Conservation (phyloP, 495 filamentous ascomycete genomes). For the Thozetella sp. region DNA sequence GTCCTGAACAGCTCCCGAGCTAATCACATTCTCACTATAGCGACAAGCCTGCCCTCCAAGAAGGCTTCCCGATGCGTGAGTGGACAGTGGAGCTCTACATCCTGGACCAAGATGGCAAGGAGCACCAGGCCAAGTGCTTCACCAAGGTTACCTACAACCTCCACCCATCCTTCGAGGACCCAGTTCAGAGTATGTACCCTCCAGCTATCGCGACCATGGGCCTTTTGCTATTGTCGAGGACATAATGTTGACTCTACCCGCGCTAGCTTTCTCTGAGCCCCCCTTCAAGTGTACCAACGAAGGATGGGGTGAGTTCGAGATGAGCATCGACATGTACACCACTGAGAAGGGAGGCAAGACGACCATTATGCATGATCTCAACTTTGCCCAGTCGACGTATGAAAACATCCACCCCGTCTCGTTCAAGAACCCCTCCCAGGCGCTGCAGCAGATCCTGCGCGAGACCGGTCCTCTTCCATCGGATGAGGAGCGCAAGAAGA, state of each 20-base stretch:
- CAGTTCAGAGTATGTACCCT: constrained; percentile 73
- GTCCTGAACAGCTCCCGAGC: constrained; percentile 13
- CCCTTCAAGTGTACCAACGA: constrained; percentile 91
- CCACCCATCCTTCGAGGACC: constrained; percentile 88
- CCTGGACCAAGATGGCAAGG: constrained; percentile 61
- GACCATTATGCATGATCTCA: constrained; percentile 82
- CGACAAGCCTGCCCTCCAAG: constrained; percentile 71
- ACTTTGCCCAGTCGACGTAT: constrained; percentile 82
- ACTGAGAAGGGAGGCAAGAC: constrained; percentile 86
- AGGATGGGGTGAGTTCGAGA: constrained; percentile 99
- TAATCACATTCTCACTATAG: constrained; percentile 25
- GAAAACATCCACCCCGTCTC: constrained; percentile 79
- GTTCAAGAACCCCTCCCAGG: constrained; percentile 91
- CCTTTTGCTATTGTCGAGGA: constrained; percentile 2
- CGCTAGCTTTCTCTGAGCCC: constrained; percentile 79
- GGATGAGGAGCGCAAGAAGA: constrained; percentile 64
- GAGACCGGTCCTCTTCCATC: constrained; percentile 84
- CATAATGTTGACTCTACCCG: background rate
- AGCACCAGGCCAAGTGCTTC: constrained; percentile 80
- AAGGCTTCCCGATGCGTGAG: constrained; percentile 89
- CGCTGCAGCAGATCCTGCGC: constrained; percentile 70
- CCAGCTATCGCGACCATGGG: background rate
- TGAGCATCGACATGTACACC: constrained; percentile 79
- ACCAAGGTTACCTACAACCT: constrained; percentile 90
- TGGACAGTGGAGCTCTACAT: constrained; percentile 68